Conservation (phyloP, 306 rosid species). For the Quercus rubra region DNA sequence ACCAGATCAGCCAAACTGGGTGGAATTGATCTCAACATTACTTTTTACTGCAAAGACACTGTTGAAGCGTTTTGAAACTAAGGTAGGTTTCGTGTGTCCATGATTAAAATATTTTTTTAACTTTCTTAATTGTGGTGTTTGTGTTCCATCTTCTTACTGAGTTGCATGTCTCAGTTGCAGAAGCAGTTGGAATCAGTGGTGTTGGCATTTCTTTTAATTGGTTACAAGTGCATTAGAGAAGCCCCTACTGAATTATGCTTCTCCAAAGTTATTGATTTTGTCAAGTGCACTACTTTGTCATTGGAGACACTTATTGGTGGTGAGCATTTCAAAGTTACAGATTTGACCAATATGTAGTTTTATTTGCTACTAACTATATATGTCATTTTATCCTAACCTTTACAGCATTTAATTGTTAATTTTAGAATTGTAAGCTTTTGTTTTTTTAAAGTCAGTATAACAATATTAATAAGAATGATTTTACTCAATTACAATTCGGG, state of each 20-base stretch:
- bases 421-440: not conserved
- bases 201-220: slow-evolving; percentile 63
- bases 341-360: slow-evolving; percentile 7
- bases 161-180: slow-evolving; percentile 41
- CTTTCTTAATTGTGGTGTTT: not conserved
- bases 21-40: slow-evolving; percentile 51
- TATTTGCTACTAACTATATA: not conserved
- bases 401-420: not conserved
- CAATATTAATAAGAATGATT: not conserved
- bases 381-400: not conserved
- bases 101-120: slow-evolving; percentile 6
- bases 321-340: slow-evolving; percentile 33
- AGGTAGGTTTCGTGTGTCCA: slow-evolving; percentile 50
- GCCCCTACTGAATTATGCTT: slow-evolving; percentile 63
- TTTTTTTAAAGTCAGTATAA: not conserved
- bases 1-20: slow-evolving; percentile 36
- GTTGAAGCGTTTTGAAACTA: slow-evolving; percentile 53
- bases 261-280: slow-evolving; percentile 59
- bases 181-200: slow-evolving; percentile 60
- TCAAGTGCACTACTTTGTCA: slow-evolving; percentile 47
- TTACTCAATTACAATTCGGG: not conserved
- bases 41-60: slow-evolving; percentile 60
- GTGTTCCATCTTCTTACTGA: slow-evolving; percentile 7
- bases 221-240: slow-evolving; percentile 62
- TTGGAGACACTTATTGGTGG: slow-evolving; percentile 56